phyloP scores from a whole-genome alignment of 2,329 filamentous ascomycete species.

The Exserohilum turcica region DNA sequence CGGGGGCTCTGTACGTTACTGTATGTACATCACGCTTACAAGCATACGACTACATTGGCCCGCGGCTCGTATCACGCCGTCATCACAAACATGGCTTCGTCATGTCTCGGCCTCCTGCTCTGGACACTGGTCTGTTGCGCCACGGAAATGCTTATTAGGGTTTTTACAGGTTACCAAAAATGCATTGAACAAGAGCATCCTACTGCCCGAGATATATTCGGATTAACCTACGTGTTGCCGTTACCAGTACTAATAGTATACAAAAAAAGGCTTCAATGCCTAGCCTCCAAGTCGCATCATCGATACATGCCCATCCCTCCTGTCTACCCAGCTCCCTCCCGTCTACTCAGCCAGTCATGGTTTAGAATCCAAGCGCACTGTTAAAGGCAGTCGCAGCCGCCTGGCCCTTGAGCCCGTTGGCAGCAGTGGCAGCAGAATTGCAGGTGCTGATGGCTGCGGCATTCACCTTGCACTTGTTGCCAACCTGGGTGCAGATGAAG shows the following conservation, averaged over 20 bases:
- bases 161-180: background rate
- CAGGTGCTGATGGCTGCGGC: slow-evolving; percentile 28
- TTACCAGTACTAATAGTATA: background rate
- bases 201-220: background rate
- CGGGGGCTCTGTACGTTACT: background rate
- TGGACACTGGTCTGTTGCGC: background rate
- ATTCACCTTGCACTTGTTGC: slow-evolving; percentile 33
- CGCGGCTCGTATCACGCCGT: background rate
- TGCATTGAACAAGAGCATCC: background rate
- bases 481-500: slow-evolving; percentile 56
- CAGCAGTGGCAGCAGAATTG: slow-evolving; percentile 27
- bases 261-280: background rate
- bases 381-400: slow-evolving; percentile 41
- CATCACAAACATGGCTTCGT: background rate
- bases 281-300: background rate
- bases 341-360: background rate
- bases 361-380: slow-evolving; percentile 31
- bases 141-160: background rate
- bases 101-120: background rate
- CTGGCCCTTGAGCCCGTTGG: slow-evolving; percentile 27
- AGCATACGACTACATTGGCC: background rate
- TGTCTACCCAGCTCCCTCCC: too few relatives aligned
- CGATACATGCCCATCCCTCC: background rate
- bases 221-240: background rate
- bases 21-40: background rate